Percentiles rank a stretch among this genome's conserved stretches.
Conservation (phyloP, 805 yeast species). For the Candida montana region DNA sequence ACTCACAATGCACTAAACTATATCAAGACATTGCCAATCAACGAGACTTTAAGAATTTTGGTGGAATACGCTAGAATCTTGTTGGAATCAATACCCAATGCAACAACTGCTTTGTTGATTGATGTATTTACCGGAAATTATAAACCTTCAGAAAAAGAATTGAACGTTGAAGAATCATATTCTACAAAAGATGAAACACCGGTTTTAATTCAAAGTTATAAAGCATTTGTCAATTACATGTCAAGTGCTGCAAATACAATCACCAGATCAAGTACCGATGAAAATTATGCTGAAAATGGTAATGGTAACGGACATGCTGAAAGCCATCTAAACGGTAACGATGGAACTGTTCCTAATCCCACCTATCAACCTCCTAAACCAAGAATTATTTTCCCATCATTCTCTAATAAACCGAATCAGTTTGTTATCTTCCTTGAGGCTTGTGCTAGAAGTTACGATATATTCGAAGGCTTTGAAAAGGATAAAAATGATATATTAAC, state of each 20-base stretch:
- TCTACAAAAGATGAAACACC: constrained; percentile 14
- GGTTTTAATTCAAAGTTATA: constrained; percentile 43
- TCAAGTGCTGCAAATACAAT: constrained; percentile 26
- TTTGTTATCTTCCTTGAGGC: constrained; percentile 93
- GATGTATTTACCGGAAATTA: constrained; percentile 87
- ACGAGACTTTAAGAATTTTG: constrained; percentile 70
- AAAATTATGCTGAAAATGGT: constrained; percentile 1
- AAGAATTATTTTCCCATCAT: constrained; percentile 77
- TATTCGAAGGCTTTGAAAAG: constrained; percentile 58
- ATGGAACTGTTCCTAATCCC: constrained; percentile 29
- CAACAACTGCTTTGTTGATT: constrained; percentile 76
- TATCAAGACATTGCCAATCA: constrained; percentile 62
- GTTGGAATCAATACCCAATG: constrained; percentile 66
- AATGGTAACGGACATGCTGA: constrained; percentile 6
- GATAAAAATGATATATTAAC: constrained; percentile 72
- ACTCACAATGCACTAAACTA: constrained; percentile 57
- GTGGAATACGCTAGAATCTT: constrained; percentile 60
- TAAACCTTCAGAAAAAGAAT: constrained; percentile 33
- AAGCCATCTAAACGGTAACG: background rate
- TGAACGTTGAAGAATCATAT: constrained; percentile 15
- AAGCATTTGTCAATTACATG: constrained; percentile 54
- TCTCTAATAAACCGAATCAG: constrained; percentile 79
- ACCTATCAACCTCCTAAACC: constrained; percentile 93
- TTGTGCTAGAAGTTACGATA: constrained; percentile 71
- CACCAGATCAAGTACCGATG: constrained; percentile 13